These are phyloP conservation scores for Ambrosiella cleistominuta DNA, from an alignment of 2,329 filamentous ascomycete genomes.

Conservation along the genomic window DNA sequence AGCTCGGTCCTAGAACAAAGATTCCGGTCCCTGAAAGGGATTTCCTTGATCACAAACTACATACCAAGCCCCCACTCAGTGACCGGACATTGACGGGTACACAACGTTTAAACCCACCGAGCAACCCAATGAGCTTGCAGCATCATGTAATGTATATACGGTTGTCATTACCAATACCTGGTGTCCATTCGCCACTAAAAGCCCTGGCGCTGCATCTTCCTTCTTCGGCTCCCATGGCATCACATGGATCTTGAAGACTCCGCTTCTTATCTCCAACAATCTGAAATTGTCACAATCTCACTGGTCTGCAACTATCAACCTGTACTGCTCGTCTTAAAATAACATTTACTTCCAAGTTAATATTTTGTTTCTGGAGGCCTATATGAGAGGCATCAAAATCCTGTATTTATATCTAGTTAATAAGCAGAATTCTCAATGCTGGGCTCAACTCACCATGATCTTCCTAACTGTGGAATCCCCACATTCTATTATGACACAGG, in stretches of 20 bases:
- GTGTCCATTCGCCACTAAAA: background rate
- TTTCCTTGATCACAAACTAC: background rate
- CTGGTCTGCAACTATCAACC: no score
- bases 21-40: background rate
- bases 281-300: no score
- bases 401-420: no score
- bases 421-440: no score
- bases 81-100: background rate
- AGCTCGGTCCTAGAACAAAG: background rate
- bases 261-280: background rate
- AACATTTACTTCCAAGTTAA: no score
- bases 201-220: background rate
- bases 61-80: background rate
- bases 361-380: no score
- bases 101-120: background rate
- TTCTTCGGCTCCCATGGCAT: background rate
- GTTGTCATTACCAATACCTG: background rate
- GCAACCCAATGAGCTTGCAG: background rate
- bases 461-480: no score
- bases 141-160: background rate
- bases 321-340: no score
- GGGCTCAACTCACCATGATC: no score
- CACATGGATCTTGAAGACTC: background rate
- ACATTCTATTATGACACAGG: no score
- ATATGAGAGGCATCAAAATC: no score